Conservation (phyloP, 192 early-diverging fungal genomes). For the Coemansia sp. region DNA sequence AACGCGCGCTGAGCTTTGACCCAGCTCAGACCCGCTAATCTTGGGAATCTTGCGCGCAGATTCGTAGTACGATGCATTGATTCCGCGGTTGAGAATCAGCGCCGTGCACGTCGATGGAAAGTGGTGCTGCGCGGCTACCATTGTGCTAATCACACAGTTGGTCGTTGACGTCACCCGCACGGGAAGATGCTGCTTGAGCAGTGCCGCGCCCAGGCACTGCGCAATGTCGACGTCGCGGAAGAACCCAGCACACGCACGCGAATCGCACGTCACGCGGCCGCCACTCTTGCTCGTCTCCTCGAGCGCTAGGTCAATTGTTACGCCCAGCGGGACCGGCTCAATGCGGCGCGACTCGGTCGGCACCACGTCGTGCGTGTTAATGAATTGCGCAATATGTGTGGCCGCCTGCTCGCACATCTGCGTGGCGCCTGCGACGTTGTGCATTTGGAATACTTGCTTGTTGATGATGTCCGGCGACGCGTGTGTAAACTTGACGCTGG, state of each 20-base stretch:
- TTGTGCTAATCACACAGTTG: conserved; percentile 93
- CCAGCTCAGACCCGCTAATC: conserved; percentile 28
- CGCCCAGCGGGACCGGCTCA: conserved; percentile 57
- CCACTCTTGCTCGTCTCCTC: conserved; percentile 71
- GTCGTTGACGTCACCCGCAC: conserved; percentile 83
- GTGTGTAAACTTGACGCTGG: conserved; percentile 27
- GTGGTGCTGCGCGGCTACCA: conserved; percentile 81
- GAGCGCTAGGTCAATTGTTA: conserved; percentile 93
- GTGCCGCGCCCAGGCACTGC: conserved; percentile 67
- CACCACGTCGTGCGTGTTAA: conserved; percentile 43
- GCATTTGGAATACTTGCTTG: conserved; percentile 37
- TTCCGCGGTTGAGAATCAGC: conserved; percentile 91
- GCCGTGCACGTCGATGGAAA: conserved; percentile 72
- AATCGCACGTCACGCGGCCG: conserved; percentile 53
- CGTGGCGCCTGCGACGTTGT: neutral
- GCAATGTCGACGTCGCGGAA: conserved; percentile 77
- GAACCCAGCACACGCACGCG: conserved; percentile 23
- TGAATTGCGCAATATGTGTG: conserved; percentile 73
- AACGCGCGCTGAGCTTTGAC: conserved; percentile 51
- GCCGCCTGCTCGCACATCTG: conserved; percentile 72
- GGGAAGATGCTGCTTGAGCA: conserved; percentile 65
- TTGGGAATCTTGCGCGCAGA: conserved; percentile 59
- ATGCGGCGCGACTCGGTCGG: neutral
- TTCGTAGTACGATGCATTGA: conserved; percentile 96
- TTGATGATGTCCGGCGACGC: conserved; percentile 22